A percentile compares a stretch with the other conserved stretches of the same genome.
Evolutionary conservation across 306 rosid species (phyloP).

Genomic region (Trifolium subterraneum): DNA sequence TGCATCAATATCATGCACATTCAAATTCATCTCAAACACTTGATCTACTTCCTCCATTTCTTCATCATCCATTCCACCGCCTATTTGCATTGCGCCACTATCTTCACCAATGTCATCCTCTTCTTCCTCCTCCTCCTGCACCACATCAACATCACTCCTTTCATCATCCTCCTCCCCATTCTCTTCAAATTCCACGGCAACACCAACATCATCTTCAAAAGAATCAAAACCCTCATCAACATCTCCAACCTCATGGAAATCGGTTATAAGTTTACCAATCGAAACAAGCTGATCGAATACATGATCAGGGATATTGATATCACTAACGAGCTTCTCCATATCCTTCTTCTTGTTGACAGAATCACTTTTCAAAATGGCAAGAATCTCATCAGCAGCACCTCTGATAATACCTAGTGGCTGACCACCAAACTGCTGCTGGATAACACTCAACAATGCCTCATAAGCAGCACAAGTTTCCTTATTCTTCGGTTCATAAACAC

Average conservation of each 20-base stretch:
- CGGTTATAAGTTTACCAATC: constrained; percentile 78
- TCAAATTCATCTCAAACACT: constrained; percentile 75
- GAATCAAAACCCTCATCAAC: constrained; percentile 71
- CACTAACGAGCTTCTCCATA: constrained; percentile 74
- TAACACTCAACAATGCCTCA: constrained; percentile 88
- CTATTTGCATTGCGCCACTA: constrained; percentile 87
- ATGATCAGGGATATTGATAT: constrained; percentile 55
- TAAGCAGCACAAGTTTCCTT: constrained; percentile 90
- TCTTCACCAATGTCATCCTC: constrained; percentile 76
- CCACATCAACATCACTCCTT: constrained; percentile 90
- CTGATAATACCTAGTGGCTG: constrained; percentile 77
- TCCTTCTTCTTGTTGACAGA: constrained; percentile 71
- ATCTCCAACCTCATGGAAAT: constrained; percentile 70
- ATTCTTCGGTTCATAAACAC: constrained; percentile 82
- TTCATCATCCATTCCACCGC: constrained; percentile 77
- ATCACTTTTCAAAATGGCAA: constrained; percentile 74
- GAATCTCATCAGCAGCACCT: constrained; percentile 84
- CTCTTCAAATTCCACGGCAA: constrained; percentile 92
- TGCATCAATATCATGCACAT: constrained; percentile 93
- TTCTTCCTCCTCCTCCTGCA: constrained; percentile 83
- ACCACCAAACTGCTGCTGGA: constrained; percentile 89
- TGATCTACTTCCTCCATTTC: constrained; percentile 72
- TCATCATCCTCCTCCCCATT: constrained; percentile 79
- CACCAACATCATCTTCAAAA: constrained; percentile 69
- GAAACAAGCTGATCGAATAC: constrained; percentile 73